Base-by-base conservation (phyloP, 306 rosid genomes). In the Castanea mollissima region DNA sequence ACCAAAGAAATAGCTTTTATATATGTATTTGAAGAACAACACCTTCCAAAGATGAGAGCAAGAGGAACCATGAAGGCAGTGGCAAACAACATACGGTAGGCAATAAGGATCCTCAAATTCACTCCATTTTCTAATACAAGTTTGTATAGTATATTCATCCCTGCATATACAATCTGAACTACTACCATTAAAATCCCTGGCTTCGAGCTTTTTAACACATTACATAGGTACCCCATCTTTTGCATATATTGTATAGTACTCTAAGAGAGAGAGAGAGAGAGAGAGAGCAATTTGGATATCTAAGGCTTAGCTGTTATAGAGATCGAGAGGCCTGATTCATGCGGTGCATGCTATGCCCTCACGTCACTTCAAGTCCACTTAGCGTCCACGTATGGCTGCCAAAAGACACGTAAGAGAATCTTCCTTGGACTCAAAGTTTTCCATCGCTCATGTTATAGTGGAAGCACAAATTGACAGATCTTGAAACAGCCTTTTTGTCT, bases 21-120 rank as follows among this genome's bases (percentile, higher is more conserved):
- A 38, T 38, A 8, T 38, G 46, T 38, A 38, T 38, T 38, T 38
- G 46, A 38, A 38, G 46, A 38, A 38, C 46, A 38, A 38, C 5
- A 75, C 89, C 89, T 71, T 32, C 55, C 87, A 18, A 80, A 5
- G 29, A 87, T 73, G 16, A 84, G 73, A 62, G 91, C 90, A 21
- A 85, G 76, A 20, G 92, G 90, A 73, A 79, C 1, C 63, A 78
- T 76, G 76, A 76, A 44, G 69, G 81, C 83, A 1, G 91, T 55
- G 8, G 85, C 85, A 5, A 89, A 87, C 9, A 91, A 69, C 74
- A 80, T 74, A 55, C 91, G 90, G 32, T 91, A 91, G 10, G 91
- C 92, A 31, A 87, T 55, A 1, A 85, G 23, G 1, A 89, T 67
- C 10, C 75, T 27, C 0, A 78, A 46, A 34, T 79, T 87, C 85